Base-by-base conservation (phyloP, 2,329 filamentous ascomycete genomes). In the Daldinia sp. region DNA sequence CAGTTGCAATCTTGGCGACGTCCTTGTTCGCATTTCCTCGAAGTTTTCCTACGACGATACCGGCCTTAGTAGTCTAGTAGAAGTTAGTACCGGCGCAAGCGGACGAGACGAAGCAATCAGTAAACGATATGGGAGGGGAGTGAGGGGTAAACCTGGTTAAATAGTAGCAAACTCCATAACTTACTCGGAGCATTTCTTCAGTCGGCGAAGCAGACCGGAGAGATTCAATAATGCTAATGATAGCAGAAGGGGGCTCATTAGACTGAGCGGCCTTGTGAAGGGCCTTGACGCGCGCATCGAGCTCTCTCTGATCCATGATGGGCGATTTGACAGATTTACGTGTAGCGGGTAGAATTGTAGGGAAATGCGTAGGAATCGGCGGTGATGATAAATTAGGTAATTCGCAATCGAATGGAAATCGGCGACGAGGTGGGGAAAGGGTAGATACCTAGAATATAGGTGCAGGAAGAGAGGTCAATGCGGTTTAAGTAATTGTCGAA, bases 1-100 rank as follows among this genome's bases (percentile, higher is more conserved):
- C 92, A 67, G 88, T 86, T 3, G 96, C 94, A 48, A 93, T 85
- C 58, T 89, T 88, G 53, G 91, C 90, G 74, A 98, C 91, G 48
- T 94, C 89, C 79, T 93, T 94, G 84, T 97, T 92, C 64, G 89
- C 81, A 79, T 97, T 94, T 68, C 92, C 82, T 60, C 89, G 86
- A 57, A 91, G 88, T 79, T 94, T 95, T 79, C 94, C 95, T 70
- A 98, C 92, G 57, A 92, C 89, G 72, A 97, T 91, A 74, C 96
- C 96, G 58, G 97, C 95, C 74, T 92, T 92, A n/a, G 95, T 98
- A 46, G 92, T 86, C 89, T 91, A 68, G 54, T 60, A 55, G 7
- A 41, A 53, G 42, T 73, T 66, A 68, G 65, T 20, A 41, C 54
- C 6, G 9, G 35, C 53, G 53, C 37, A 20, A 54, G n/a, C n/a